Evolutionary conservation across 208 protist species (phyloP), one percentile per base, ranked within the genome.

Genomic region (Acanthamoeba castellanii): DNA sequence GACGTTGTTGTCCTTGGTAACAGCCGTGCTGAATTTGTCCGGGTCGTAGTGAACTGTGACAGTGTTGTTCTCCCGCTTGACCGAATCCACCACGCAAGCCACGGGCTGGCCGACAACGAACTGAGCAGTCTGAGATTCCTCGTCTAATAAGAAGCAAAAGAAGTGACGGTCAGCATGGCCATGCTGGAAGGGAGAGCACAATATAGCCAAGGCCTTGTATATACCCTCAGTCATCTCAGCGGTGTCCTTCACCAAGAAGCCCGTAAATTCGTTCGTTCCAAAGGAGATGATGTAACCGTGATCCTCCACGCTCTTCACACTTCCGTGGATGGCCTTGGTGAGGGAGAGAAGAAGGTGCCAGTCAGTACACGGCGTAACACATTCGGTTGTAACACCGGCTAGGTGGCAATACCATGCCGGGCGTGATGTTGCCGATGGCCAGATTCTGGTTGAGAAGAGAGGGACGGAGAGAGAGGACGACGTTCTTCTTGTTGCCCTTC

Each of bases 231-330:
- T 55, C 22, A 8, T 27, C n/a, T 30, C 66, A 4, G 66, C 32
- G 7, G 25, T 61, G 20, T 68, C 42, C 45, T 94, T 88, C 8
- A 59, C 34, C 42, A 94, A 52, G 57, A 94, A 94, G 22, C 92
- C 92, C 11, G 92, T 59, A 74, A 47, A 94, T n/a, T 84, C 92
- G 14, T 59, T 42, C 11, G 68, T 94, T n/a, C 76, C 92, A 70
- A 94, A 94, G 16, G 68, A 84, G 32, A 94, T 72, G 42, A 94
- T 32, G 37, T 94, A 87, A 5, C 92, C 92, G 57, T 94, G 92
- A 52, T 94, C 92, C 52, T 94, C 92, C 50, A 88, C 92, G 57
- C 92, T 94, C 74, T 94, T 94, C 50, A 94, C 92, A 32, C 52
- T 55, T n/a, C 72, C 92, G 30, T 88, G 52, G 25, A 88, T 64